phyloP scores from a whole-genome alignment of 2,329 filamentous ascomycete genomes.

The Pseudogymnoascus sp. region DNA sequence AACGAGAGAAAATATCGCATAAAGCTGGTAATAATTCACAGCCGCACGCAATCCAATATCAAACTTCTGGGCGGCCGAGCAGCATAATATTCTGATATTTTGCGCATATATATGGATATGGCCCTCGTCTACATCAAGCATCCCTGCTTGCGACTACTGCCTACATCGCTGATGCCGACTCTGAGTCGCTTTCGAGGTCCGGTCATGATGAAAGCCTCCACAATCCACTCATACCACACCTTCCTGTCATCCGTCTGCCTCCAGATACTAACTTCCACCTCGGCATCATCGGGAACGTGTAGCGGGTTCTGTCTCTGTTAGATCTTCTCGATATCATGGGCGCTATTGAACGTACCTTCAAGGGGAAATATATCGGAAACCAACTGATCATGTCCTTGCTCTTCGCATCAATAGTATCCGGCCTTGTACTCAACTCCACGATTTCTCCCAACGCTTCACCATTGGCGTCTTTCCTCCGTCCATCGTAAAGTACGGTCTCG shows the following conservation, averaged over 20 bases:
- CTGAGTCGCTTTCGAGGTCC: conserved; percentile 54
- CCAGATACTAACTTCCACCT: conserved; percentile 91
- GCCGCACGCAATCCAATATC: no score
- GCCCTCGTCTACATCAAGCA: conserved; percentile 52
- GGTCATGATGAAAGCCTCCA: conserved; percentile 69
- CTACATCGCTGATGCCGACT: conserved; percentile 56
- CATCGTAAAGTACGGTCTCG: conserved; percentile 83
- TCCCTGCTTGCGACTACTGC: conserved; percentile 59
- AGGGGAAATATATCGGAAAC: conserved; percentile 97
- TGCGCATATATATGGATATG: neutral
- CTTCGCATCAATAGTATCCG: conserved; percentile 83
- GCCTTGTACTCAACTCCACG: conserved; percentile 86
- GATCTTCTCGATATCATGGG: neutral
- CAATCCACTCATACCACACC: conserved; percentile 98
- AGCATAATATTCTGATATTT: neutral
- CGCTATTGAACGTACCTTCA: conserved; percentile 57
- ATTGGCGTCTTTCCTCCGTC: conserved; percentile 17
- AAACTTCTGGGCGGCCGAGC: neutral
- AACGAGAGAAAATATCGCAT: neutral
- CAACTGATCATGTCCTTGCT: conserved; percentile 98
- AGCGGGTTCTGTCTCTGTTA: conserved; percentile 60
- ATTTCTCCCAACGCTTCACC: conserved; percentile 34
- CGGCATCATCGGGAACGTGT: conserved; percentile 72
- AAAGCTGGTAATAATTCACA: neutral
- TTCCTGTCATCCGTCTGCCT: conserved; percentile 88